Percentiles rank a stretch among this genome's conserved stretches.
Evolutionary conservation across 2,329 filamentous ascomycete genomes (phyloP).

Genomic region (Chaetothyriales sp.): DNA sequence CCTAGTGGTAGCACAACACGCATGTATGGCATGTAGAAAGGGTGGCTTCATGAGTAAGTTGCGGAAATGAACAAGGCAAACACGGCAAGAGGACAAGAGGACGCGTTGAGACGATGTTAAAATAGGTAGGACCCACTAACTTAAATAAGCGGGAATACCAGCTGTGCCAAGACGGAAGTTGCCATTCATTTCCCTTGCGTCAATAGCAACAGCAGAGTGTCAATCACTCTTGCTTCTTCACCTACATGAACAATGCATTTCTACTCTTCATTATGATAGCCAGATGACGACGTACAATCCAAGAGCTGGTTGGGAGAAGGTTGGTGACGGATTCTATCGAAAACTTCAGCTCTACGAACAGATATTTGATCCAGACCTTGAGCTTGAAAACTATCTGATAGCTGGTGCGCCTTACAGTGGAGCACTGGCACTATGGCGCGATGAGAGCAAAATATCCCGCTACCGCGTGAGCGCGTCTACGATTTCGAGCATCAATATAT

Average conservation of each 20-base stretch:
- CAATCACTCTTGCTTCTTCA: no score
- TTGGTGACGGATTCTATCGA: conserved; percentile 89
- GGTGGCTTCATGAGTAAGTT: background rate
- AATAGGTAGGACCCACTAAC: background rate
- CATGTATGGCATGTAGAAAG: no score
- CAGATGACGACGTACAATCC: conserved; percentile 43
- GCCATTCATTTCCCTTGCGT: background rate
- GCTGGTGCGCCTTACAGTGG: conserved; percentile 86
- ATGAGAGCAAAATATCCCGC: conserved; percentile 70
- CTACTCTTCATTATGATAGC: background rate
- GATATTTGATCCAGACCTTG: conserved; percentile 82
- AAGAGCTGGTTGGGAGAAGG: conserved; percentile 83
- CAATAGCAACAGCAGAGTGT: no score
- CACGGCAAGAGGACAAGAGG: no score
- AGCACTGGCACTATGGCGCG: conserved; percentile 78
- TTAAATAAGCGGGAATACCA: background rate
- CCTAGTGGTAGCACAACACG: background rate
- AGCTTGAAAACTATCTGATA: conserved; percentile 88
- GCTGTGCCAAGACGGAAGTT: background rate
- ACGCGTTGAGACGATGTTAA: no score
- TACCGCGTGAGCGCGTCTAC: conserved; percentile 58
- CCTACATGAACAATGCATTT: background rate
- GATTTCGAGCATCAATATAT: conserved; percentile 83
- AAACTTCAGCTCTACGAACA: conserved; percentile 87
- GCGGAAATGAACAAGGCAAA: background rate